Base-by-base conservation (phyloP, 306 rosid species). In the Quercus berberidifolia region DNA sequence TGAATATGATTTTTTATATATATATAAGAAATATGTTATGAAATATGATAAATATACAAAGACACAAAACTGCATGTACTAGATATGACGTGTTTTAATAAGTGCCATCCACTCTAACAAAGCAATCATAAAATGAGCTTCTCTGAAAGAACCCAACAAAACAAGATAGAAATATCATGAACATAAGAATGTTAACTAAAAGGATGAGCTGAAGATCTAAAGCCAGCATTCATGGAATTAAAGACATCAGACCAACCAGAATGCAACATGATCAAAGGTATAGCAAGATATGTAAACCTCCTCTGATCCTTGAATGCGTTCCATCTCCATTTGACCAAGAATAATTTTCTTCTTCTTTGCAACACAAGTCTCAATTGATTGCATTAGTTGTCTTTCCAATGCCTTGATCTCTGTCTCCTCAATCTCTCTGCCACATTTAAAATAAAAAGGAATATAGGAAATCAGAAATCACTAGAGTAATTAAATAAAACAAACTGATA, bases 331-430 rank as follows among this genome's bases (percentile, higher is more conserved):
- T 81, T 91, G 95, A 46, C 83, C 75, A 14, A 92, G 94, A 83
- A 89, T 88, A 67, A 92, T 92, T 70, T 87, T 90, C 92, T 94
- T 94, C 74, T 94, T 94, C 92, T 90, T 94, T 69, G 85, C 64
- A 60, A 89, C 74, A 35, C 92, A 88, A 84, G 87, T 89, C 88
- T 94, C 97, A 19, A 94, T 84, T 23, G 96, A 92, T 58, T 94
- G 97, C 94, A 94, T 87, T 7, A 94, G 88, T 57, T 94, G 97
- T 80, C 94, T 86, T 74, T 92, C 98, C 90, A 92, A 84, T 55
- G 82, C 86, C 89, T 89, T 92, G 74, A 94, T 92, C 78, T 92
- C 97, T 1, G 89, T 46, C 68, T 90, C 96, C 76, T 90, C 98
- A 72, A 94, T 94, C 87, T 94, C 98, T 84, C 98, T 88, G 52